phyloP scores from a whole-genome alignment of 2,329 filamentous ascomycete genomes.

The Magnaporthiopsis rhizophila region DNA sequence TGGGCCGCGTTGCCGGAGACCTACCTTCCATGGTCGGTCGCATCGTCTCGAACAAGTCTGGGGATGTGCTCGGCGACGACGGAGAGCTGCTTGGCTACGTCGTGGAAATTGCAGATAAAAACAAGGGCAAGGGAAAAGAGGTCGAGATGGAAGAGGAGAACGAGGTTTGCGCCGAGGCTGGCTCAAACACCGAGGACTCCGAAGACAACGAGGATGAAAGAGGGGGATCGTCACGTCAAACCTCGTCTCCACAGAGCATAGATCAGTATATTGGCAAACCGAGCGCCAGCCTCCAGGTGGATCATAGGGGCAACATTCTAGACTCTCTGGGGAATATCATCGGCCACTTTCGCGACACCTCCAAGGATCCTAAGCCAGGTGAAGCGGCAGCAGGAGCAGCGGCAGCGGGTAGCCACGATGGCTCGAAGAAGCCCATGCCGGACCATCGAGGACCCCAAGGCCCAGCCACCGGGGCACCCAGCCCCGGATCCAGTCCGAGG shows the following conservation, averaged over 20 bases:
- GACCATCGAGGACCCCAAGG: constrained; percentile 8
- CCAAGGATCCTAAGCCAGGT: constrained; percentile 27
- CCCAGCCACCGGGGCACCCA: neutral
- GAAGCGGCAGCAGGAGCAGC: constrained; percentile 14
- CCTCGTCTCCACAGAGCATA: constrained; percentile 19
- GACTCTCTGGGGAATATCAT: constrained; percentile 37
- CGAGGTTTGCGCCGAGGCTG: constrained; percentile 28
- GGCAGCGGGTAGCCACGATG: constrained; percentile 14
- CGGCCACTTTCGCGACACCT: constrained; percentile 39
- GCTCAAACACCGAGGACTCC: neutral
- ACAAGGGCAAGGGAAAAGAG: constrained; percentile 17
- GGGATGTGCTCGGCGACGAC: constrained; percentile 36
- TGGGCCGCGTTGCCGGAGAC: constrained; percentile 45
- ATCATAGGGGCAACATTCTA: constrained; percentile 37
- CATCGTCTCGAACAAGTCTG: constrained; percentile 33
- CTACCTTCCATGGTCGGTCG: constrained; percentile 46
- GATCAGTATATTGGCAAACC: constrained; percentile 24
- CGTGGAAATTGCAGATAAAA: constrained; percentile 24
- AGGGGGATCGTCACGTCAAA: neutral
- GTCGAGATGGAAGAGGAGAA: neutral
- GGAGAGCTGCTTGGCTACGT: constrained; percentile 37
- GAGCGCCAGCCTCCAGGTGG: constrained; percentile 30
- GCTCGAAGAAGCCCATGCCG: constrained; percentile 21
- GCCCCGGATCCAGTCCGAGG: constrained; percentile 19
- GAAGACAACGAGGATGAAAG: neutral